phyloP scores from a whole-genome alignment of 306 rosid species.

The Gastrolobium bilobum region DNA sequence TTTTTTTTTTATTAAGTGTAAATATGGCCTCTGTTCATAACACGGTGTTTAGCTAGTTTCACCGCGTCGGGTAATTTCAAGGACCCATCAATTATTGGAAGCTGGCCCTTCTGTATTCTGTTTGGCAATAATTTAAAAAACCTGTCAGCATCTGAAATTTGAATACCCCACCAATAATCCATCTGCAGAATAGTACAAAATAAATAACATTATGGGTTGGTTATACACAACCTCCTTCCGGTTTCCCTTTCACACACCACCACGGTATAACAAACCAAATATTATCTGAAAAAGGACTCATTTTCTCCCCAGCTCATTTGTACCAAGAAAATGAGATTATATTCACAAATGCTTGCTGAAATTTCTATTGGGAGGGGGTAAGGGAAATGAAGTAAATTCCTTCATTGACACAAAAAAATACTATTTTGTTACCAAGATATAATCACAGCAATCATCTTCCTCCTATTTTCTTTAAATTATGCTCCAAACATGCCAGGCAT shows the following conservation, averaged over 20 bases:
- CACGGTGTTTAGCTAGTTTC: slow-evolving; percentile 25
- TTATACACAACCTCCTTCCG: not conserved
- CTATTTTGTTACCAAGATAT: not conserved
- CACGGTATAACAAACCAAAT: slow-evolving; percentile 13
- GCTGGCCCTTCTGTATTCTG: slow-evolving; percentile 43
- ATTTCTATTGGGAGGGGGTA: not conserved
- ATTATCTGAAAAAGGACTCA: not conserved
- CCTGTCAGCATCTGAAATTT: slow-evolving; percentile 41
- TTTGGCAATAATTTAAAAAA: slow-evolving; percentile 42
- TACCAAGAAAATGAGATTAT: not conserved
- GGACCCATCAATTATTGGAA: slow-evolving; percentile 57
- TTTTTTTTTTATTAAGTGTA: no score
- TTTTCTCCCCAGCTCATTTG: not conserved
- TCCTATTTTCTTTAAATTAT: not conserved
- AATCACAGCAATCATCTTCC: not conserved
- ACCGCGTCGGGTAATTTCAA: slow-evolving; percentile 22
- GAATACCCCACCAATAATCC: slow-evolving; percentile 45
- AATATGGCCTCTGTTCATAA: slow-evolving; percentile 25
- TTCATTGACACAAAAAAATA: not conserved
- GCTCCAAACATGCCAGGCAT: not conserved
- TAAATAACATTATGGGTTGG: slow-evolving; percentile 25
- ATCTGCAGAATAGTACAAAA: slow-evolving; percentile 12
- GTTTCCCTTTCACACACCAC: slow-evolving; percentile 14
- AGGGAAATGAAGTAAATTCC: slow-evolving; percentile 1
- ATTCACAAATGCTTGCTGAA: not conserved